Evolutionary conservation across 1,284 basidiomycete genomes (phyloP), one percentile per base, ranked within the genome.

Genomic region (Leccinum pachyderme): DNA sequence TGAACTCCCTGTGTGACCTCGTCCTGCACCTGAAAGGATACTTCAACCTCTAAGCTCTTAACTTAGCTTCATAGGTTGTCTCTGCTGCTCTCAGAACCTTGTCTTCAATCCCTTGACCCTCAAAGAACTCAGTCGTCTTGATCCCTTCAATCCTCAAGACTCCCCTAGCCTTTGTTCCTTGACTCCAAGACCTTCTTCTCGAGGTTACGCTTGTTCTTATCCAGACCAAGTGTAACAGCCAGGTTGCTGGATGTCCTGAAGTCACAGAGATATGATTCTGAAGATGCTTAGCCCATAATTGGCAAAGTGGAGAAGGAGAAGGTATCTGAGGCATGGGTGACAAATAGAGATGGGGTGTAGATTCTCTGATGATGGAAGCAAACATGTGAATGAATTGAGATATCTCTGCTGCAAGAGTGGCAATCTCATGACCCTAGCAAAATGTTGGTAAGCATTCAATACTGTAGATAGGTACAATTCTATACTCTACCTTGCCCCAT

Each of bases 321-420:
- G 65, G 63, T 47, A 59, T 67, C 41, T 64, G 63, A 13, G 62
- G 58, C 58, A 63, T 67, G n/a, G 62, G 64, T 53, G 62, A 63
- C 9, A 63, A 12, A 37, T 63, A 63, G 7, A 63, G 55, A 6
- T 64, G 63, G 18, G 63, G 63, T 13, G 65, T 66, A 3, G 53
- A 62, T 18, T 66, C 59, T 46, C 35, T 50, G 11, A 64, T 37
- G 25, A 66, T 15, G 1, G 63, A 44, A 18, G 61, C 35, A 59
- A 64, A 64, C 2, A 56, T 0, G 25, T 62, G 63, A 7, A 64
- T 62, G 18, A 64, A 67, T 6, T 56, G 52, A 9, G 27, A 35
- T 47, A 44, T 59, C n/a, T 64, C 65, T 60, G 29, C 12, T 53
- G 65, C 65, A 24, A 64, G 51, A 18, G 12, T 54, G 7, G 53